These are phyloP conservation scores for Larix kaempferi DNA, from an alignment of 75 land plant species.

Conservation along the genomic window DNA sequence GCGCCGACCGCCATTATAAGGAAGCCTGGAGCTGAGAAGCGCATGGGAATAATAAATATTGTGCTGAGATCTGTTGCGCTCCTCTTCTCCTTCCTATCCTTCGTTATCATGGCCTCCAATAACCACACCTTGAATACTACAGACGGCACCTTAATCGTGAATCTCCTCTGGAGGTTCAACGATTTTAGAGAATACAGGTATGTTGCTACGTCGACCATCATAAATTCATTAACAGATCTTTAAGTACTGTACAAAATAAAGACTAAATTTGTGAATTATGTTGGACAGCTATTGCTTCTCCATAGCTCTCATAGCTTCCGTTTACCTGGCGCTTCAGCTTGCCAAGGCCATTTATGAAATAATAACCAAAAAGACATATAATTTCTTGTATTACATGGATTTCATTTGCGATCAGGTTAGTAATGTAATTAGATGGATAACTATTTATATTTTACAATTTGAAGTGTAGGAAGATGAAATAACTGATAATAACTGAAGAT, in stretches of 20 bases:
- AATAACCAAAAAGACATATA: too few relatives aligned
- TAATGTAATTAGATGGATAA: too few relatives aligned
- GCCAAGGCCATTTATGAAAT: background rate
- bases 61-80: background rate
- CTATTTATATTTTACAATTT: too few relatives aligned
- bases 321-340: background rate
- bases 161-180: background rate
- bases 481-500: too few relatives aligned
- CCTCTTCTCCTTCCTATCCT: background rate
- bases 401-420: conserved; percentile 3
- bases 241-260: too few relatives aligned
- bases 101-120: conserved; percentile 3
- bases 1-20: too few relatives aligned
- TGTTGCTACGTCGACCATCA: background rate
- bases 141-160: too few relatives aligned
- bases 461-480: too few relatives aligned
- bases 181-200: conserved; percentile 6
- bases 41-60: background rate
- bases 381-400: background rate
- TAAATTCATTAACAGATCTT: background rate
- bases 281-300: background rate
- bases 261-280: background rate
- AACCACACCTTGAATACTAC: background rate
- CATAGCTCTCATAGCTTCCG: background rate
- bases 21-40: background rate